phyloP scores from a whole-genome alignment of 2,329 filamentous ascomycete species.

The Seiridium cupressi region DNA sequence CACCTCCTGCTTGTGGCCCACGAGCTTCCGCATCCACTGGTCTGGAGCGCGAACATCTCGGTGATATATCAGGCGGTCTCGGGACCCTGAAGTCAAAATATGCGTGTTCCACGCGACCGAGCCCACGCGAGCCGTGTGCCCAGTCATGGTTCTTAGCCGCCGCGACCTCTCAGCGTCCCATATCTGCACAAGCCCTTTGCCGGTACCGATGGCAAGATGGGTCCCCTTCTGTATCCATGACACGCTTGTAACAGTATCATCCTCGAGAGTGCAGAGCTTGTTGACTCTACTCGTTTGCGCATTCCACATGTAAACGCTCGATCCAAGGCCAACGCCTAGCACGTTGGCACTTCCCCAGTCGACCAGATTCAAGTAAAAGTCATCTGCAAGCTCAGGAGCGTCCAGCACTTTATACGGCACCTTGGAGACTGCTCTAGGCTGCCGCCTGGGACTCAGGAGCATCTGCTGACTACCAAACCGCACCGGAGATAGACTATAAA shows the following conservation, averaged over 20 bases:
- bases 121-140: conserved; percentile 89
- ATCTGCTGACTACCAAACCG: conserved; percentile 91
- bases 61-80: conserved; percentile 91
- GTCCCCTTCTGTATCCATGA: conserved; percentile 98
- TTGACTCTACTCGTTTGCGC: conserved; percentile 87
- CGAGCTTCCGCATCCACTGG: conserved; percentile 82
- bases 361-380: conserved; percentile 96
- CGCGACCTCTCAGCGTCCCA: conserved; percentile 92
- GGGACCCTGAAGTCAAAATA: conserved; percentile 91
- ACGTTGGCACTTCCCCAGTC: conserved; percentile 98
- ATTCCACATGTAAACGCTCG: conserved; percentile 98
- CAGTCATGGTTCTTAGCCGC: conserved; percentile 91
- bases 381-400: conserved; percentile 91
- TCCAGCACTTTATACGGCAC: conserved; percentile 98
- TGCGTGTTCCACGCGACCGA: conserved; percentile 97
- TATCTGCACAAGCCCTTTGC: conserved; percentile 92
- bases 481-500: conserved; percentile 94
- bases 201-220: conserved; percentile 91
- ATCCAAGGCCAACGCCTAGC: conserved; percentile 86
- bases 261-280: conserved; percentile 87
- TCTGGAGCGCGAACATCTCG: conserved; percentile 91
- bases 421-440: conserved; percentile 87
- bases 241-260: conserved; percentile 94
- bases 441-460: conserved; percentile 84
- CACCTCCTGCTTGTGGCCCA: conserved; percentile 96